These are phyloP conservation scores for Globisporangium apiculatum DNA, from an alignment of 352 stramenopile genomes.

Conservation along the genomic window DNA sequence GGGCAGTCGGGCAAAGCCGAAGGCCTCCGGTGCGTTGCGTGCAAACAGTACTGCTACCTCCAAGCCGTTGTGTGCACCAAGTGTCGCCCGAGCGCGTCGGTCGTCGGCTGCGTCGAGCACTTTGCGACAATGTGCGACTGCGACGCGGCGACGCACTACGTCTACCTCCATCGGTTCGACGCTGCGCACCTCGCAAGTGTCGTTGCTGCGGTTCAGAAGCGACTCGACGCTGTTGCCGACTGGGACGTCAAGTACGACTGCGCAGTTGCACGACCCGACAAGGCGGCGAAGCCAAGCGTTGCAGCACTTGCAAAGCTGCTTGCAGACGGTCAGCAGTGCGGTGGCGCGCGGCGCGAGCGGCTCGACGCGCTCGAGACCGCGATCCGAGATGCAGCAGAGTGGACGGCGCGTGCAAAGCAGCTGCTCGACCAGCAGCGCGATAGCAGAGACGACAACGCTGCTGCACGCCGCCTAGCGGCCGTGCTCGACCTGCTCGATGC, in stretches of 20 bases:
- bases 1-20: conserved; percentile 71
- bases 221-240: conserved; percentile 26
- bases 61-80: conserved; percentile 75
- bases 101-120: conserved; percentile 70
- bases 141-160: conserved; percentile 35
- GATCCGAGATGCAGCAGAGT: conserved; percentile 16
- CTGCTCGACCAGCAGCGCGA: too few species aligned
- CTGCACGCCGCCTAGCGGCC: too few species aligned
- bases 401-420: conserved; percentile 7
- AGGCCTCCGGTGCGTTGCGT: conserved; percentile 61
- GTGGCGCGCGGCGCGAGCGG: conserved; percentile 17
- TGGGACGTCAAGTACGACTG: conserved; percentile 7
- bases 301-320: conserved; percentile 26
- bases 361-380: conserved; percentile 27
- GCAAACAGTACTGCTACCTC: conserved; percentile 85
- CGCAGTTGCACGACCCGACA: too few species aligned
- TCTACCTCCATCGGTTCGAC: conserved; percentile 57
- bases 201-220: conserved; percentile 21
- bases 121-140: conserved; percentile 79
- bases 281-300: neutral
- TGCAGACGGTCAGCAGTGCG: conserved; percentile 16
- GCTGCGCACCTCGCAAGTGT: conserved; percentile 28
- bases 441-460: too few species aligned
- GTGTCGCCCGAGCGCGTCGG: conserved; percentile 41
- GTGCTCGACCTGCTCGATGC: too few species aligned